Evolutionary conservation across 345 rosid species (phyloP).

Genomic region (Sonneratia caseolaris): DNA sequence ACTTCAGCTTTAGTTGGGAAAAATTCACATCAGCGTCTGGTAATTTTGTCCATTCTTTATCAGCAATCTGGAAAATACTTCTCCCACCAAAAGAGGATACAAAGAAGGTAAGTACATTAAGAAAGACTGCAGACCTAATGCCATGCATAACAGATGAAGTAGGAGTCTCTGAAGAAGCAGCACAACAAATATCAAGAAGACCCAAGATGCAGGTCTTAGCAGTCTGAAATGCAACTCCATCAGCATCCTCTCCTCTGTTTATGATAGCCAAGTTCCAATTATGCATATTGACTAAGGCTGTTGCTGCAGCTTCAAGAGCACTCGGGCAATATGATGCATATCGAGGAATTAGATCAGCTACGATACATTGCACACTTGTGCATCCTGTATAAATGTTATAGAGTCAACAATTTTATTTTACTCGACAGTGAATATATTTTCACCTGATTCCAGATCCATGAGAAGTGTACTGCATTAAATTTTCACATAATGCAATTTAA

Average conservation of each 20-base stretch:
- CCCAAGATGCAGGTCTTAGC: constrained; percentile 79
- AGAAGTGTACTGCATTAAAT: background rate
- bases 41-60: constrained; percentile 40
- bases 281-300: constrained; percentile 55
- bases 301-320: constrained; percentile 66
- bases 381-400: constrained; percentile 51
- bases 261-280: constrained; percentile 44
- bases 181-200: constrained; percentile 63
- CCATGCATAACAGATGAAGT: constrained; percentile 42
- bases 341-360: constrained; percentile 81
- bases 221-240: constrained; percentile 68
- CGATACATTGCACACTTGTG: constrained; percentile 70
- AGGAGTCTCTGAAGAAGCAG: constrained; percentile 48
- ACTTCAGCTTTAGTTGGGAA: constrained; percentile 53
- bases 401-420: background rate
- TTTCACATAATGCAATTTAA: background rate
- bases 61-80: constrained; percentile 45
- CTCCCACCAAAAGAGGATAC: constrained; percentile 45
- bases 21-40: constrained; percentile 37
- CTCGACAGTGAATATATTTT: background rate
- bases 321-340: constrained; percentile 71
- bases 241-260: constrained; percentile 51
- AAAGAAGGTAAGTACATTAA: constrained; percentile 56
- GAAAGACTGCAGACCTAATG: constrained; percentile 60
- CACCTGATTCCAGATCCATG: background rate